These are phyloP conservation scores for Lactifluus piperatus DNA, from an alignment of 768 basidiomycete species.

Conservation along the genomic window DNA sequence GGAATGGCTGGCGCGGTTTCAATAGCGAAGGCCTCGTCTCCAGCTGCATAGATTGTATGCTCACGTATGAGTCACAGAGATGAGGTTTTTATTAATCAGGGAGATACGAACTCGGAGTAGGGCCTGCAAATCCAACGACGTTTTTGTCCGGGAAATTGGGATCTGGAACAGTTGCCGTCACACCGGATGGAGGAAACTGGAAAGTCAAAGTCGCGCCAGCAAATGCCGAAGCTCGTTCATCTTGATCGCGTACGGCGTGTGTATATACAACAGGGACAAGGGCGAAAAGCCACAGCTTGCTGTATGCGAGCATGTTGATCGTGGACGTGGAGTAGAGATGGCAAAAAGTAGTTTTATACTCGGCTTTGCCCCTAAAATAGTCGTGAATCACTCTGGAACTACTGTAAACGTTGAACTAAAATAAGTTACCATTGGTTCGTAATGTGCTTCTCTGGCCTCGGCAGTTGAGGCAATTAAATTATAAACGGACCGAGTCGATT, in stretches of 20 bases:
- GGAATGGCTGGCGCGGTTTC: conserved; percentile 32
- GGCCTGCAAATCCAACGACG: conserved; percentile 39
- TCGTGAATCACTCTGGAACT: no score
- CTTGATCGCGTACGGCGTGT: not conserved
- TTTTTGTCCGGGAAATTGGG: conserved; percentile 35
- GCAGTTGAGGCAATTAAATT: not conserved
- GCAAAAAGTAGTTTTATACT: not conserved
- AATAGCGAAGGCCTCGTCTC: conserved; percentile 24
- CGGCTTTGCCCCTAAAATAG: not conserved
- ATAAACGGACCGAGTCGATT: not conserved
- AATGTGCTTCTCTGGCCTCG: not conserved
- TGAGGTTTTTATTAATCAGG: not conserved
- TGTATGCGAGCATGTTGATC: not conserved
- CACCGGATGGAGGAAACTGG: conserved; percentile 35
- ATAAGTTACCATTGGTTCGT: no score
- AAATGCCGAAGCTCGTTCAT: conserved; percentile 29
- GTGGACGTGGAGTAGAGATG: not conserved
- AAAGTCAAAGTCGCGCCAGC: conserved; percentile 37
- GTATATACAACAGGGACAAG: not conserved
- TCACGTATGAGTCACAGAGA: not conserved
- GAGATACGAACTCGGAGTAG: conserved; percentile 36
- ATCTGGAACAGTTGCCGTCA: conserved; percentile 26
- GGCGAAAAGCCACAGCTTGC: not conserved
- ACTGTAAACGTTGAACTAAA: no score
- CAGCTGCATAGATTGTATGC: conserved; percentile 17